Evolutionary conservation across 352 stramenopile species (phyloP), one percentile per base, ranked within the genome.

Genomic region (Aphanomyces invadans): DNA sequence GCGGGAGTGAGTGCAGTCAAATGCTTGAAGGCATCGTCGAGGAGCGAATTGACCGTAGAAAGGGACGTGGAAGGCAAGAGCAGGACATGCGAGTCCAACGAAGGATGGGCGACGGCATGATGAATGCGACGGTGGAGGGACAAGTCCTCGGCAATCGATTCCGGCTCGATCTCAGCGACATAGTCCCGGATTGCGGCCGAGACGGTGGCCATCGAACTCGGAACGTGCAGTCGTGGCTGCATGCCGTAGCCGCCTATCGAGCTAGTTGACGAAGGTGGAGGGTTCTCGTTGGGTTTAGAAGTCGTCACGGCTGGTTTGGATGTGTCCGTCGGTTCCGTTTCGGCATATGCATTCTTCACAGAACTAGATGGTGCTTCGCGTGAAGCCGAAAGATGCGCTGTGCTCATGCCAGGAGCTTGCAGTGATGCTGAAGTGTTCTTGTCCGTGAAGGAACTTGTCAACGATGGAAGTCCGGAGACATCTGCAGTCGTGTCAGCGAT

Each of bases 171-270:
- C 15, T 49, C 55, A 0, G 2, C 55, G 1, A 64, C 55, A n/a
- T 64, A 64, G 17, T 7, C 11, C 10, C 36, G 36, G 4, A 64
- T 28, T 12, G 55, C 32, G 15, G 45, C 11, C 19, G 55, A n/a
- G 21, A 64, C 21, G n/a, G 46, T 25, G n/a, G n/a, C 55, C 33
- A 64, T 31, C 12, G 45, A 38, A 2, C 23, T 28, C 15, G 55
- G 55, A 4, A 64, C 55, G 21, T 64, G 55, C 21, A 64, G 36
- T 38, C 55, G 55, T 25, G 55, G 55, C 11, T 36, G 19, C 10
- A 26, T 49, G 9, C 21, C n/a, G 7, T 17, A 48, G 5, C 17
- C 25, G 10, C n/a, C 33, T 0, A 19, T 12, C 29, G 53, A 46
- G 2, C 21, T 29, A 1, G 36, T 28, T 46, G 53, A 48, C 3